These are phyloP conservation scores for Candida taoyuanica DNA, from an alignment of 805 yeast species.

Conservation along the genomic window DNA sequence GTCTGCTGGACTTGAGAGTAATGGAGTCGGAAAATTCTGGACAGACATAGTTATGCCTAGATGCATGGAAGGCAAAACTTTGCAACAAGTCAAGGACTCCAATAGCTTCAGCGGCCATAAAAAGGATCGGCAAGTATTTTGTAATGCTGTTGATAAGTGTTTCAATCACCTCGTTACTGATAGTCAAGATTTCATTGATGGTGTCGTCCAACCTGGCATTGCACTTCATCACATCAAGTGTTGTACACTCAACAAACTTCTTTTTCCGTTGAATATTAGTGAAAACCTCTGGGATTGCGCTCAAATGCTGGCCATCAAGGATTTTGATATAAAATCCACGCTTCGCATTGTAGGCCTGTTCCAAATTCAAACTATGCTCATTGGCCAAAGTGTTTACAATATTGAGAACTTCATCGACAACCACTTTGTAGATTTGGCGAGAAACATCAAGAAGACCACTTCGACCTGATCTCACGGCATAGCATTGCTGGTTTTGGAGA, in stretches of 20 bases:
- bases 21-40: constrained; percentile 35
- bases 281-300: constrained; percentile 30
- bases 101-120: constrained; percentile 40
- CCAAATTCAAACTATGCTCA: constrained; percentile 26
- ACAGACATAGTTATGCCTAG: constrained; percentile 24
- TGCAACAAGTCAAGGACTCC: constrained; percentile 38
- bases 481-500: constrained; percentile 39
- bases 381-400: constrained; percentile 26
- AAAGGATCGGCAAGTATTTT: constrained; percentile 31
- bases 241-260: constrained; percentile 34
- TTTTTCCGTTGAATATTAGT: constrained; percentile 31
- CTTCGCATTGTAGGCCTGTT: constrained; percentile 31
- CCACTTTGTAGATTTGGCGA: constrained; percentile 35
- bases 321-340: constrained; percentile 38
- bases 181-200: constrained; percentile 35
- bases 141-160: constrained; percentile 27
- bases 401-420: constrained; percentile 33
- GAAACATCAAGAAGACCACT: constrained; percentile 44
- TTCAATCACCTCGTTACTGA: constrained; percentile 38
- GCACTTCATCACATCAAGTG: constrained; percentile 36
- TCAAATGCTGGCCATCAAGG: constrained; percentile 17
- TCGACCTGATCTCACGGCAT: constrained; percentile 39
- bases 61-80: constrained; percentile 29
- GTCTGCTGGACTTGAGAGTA: constrained; percentile 32
- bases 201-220: constrained; percentile 38